Conservation (phyloP, 169 alveolate species). For the Miamiensis avidus region DNA sequence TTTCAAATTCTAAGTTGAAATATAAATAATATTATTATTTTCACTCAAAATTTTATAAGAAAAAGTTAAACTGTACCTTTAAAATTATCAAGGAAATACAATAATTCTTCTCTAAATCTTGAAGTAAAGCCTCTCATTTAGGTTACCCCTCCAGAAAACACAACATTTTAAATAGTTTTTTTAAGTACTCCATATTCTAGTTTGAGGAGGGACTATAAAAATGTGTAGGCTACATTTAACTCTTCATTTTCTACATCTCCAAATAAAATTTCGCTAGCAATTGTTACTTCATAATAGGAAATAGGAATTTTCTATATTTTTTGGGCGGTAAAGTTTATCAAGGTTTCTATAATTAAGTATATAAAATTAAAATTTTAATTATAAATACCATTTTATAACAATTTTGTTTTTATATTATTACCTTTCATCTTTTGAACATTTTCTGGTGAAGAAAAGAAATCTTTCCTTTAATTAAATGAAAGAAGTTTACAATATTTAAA, state of each 20-base stretch:
- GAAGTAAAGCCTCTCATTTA: not conserved
- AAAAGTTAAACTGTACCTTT: not conserved
- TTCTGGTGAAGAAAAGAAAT: not conserved
- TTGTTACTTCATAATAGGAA: not conserved
- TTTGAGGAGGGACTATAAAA: not conserved
- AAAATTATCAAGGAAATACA: not conserved
- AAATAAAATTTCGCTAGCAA: not conserved
- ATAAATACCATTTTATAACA: not conserved
- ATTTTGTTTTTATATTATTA: not conserved
- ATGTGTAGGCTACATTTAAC: not conserved
- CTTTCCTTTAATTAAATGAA: not conserved
- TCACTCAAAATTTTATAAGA: too few species aligned
- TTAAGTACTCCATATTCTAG: not conserved
- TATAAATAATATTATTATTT: too few species aligned
- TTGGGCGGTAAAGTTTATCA: too few species aligned
- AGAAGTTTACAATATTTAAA: conserved; percentile 24
- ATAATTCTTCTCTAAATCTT: not conserved
- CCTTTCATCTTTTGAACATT: not conserved
- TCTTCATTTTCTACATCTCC: not conserved
- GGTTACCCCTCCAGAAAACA: not conserved
- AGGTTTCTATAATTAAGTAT: too few species aligned
- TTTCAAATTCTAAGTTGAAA: not conserved
- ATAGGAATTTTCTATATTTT: not conserved
- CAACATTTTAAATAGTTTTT: not conserved
- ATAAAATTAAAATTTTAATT: too few species aligned